Evolutionary conservation across 1,284 basidiomycete species (phyloP).

Genomic region (Austroboletus sp.): DNA sequence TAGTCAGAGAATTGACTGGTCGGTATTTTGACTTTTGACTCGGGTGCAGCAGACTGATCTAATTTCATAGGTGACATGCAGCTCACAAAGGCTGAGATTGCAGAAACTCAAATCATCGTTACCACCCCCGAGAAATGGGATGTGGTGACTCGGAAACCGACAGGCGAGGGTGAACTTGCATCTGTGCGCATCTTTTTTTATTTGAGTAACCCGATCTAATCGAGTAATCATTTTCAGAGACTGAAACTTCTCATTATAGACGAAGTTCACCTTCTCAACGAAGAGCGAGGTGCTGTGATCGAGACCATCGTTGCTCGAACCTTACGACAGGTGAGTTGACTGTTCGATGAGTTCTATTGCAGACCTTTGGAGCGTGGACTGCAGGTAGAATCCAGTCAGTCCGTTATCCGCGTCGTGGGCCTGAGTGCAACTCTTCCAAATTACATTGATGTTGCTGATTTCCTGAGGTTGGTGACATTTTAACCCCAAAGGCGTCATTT

Average conservation of each 20-base stretch:
- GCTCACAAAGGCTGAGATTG: conserved; percentile 88
- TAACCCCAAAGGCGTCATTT: background rate
- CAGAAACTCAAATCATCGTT: conserved; percentile 95
- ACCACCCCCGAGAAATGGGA: conserved; percentile 99
- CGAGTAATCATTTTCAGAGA: conserved; percentile 46
- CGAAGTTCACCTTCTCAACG: conserved; percentile 95
- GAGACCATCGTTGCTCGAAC: conserved; percentile 98
- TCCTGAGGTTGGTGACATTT: conserved; percentile 59
- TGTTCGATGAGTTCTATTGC: background rate
- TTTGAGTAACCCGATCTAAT: background rate
- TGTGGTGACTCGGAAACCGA: conserved; percentile 95
- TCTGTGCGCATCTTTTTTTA: conserved; percentile 48
- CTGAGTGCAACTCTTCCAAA: conserved; percentile 98
- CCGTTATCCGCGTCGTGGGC: conserved; percentile 95
- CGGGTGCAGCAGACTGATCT: background rate
- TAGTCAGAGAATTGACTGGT: conserved; percentile 90
- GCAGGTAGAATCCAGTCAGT: conserved; percentile 93
- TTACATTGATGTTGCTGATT: conserved; percentile 94
- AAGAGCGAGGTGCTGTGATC: conserved; percentile 96
- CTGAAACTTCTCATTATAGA: conserved; percentile 96
- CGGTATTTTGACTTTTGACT: background rate
- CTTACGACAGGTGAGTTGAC: conserved; percentile 64
- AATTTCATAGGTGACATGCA: conserved; percentile 85
- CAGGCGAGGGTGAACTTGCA: conserved; percentile 91
- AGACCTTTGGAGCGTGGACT: conserved; percentile 1